Conservation (phyloP, 2,329 filamentous ascomycete genomes). For the Dactylellina leptospora region DNA sequence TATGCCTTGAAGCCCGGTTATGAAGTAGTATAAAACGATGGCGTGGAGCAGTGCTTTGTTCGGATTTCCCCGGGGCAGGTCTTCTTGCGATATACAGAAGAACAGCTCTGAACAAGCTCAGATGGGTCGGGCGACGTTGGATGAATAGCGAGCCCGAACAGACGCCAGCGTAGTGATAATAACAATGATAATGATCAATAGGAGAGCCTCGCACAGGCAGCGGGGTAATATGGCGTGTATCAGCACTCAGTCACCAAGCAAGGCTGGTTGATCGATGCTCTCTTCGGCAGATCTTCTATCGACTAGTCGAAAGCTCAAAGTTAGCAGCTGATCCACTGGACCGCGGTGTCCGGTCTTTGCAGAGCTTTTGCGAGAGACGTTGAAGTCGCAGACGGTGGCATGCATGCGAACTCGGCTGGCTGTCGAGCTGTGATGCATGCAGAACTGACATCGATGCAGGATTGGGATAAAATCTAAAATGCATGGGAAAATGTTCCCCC, state of each 20-base stretch:
- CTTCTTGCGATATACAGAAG: neutral
- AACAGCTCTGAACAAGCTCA: neutral
- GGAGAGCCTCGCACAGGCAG: too few relatives aligned
- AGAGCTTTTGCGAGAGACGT: neutral
- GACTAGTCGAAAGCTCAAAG: slow-evolving; percentile 16
- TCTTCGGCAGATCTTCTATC: slow-evolving; percentile 26
- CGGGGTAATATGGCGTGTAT: slow-evolving; percentile 22
- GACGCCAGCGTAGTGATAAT: neutral
- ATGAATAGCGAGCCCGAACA: neutral
- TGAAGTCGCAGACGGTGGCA: neutral
- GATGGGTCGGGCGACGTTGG: too few relatives aligned
- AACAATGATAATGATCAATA: neutral
- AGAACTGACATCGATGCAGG: too few relatives aligned
- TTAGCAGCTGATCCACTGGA: slow-evolving; percentile 25
- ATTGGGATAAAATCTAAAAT: too few relatives aligned
- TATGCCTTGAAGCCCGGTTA: too few relatives aligned
- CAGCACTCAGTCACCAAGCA: neutral
- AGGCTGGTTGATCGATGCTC: slow-evolving; percentile 35
- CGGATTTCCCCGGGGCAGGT: neutral
- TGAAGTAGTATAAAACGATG: too few relatives aligned
- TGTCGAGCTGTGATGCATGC: too few relatives aligned
- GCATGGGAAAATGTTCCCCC: too few relatives aligned
- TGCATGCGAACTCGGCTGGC: too few relatives aligned
- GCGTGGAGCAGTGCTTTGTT: neutral
- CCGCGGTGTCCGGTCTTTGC: neutral